Conservation (phyloP, 306 rosid genomes). For the Casuarina glauca region DNA sequence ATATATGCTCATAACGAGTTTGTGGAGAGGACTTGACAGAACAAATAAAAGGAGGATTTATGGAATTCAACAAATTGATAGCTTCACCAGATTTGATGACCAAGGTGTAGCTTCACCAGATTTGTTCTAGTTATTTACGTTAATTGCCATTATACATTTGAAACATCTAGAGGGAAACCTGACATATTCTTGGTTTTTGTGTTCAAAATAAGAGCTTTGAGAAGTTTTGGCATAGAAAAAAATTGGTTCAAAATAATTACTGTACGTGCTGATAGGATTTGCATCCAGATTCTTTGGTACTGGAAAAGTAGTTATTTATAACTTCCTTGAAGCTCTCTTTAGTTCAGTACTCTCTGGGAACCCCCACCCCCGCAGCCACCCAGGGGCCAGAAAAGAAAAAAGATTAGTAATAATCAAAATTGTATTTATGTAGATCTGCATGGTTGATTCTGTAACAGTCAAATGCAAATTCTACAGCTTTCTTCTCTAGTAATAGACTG, state of each 20-base stretch:
- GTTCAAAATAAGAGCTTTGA: not conserved
- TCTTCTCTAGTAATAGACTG: not conserved
- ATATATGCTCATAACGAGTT: slow-evolving; percentile 23
- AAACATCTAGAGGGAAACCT: not conserved
- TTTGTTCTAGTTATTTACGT: slow-evolving; percentile 26
- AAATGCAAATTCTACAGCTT: not conserved
- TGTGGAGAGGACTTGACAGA: slow-evolving; percentile 99
- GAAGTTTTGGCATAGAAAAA: not conserved
- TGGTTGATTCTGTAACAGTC: too few relatives aligned
- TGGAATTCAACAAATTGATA: slow-evolving; percentile 98
- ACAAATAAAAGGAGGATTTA: slow-evolving; percentile 94
- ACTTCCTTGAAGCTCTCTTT: not conserved
- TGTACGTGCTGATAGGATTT: not conserved
- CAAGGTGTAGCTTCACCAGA: slow-evolving; percentile 59
- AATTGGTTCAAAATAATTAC: not conserved
- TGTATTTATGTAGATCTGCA: too few relatives aligned
- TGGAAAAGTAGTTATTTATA: not conserved
- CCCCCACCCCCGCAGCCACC: too few relatives aligned
- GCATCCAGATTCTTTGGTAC: too few relatives aligned
- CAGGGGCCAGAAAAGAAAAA: too few relatives aligned
- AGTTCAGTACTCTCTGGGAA: too few relatives aligned
- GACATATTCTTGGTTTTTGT: not conserved
- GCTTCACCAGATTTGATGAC: slow-evolving; percentile 99
- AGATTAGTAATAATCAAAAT: too few relatives aligned
- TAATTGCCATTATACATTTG: not conserved